Conservation (phyloP, 352 stramenopile species). For the Thraustochytrium striatum region DNA sequence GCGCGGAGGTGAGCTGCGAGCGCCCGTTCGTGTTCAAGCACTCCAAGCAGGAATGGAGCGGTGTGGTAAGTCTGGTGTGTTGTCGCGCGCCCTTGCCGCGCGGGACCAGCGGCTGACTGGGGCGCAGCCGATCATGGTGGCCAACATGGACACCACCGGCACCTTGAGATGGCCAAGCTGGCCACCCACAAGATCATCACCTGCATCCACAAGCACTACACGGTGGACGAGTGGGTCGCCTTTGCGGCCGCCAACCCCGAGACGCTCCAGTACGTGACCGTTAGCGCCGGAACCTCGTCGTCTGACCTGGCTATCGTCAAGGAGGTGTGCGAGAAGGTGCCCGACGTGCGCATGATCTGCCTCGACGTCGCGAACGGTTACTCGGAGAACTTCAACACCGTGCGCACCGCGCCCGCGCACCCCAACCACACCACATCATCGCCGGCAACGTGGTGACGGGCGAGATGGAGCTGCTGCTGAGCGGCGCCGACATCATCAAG, state of each 20-base stretch:
- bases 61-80: constrained; percentile 21
- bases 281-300: constrained; percentile 68
- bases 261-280: constrained; percentile 67
- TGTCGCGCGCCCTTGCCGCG: constrained; percentile 48
- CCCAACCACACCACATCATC: constrained; percentile 72
- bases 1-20: constrained; percentile 70
- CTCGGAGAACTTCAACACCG: constrained; percentile 51
- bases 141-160: constrained; percentile 85
- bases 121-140: constrained; percentile 79
- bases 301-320: constrained; percentile 69
- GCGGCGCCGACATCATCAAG: constrained; percentile 85
- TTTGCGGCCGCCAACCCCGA: constrained; percentile 63
- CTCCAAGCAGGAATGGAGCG: constrained; percentile 45
- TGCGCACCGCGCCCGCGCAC: constrained; percentile 61
- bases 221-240: constrained; percentile 58
- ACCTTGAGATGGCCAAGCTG: constrained; percentile 77
- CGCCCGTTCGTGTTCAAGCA: constrained; percentile 54
- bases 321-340: constrained; percentile 63
- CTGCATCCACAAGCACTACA: constrained; percentile 84
- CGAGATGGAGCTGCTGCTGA: constrained; percentile 84
- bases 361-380: constrained; percentile 78
- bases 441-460: constrained; percentile 84
- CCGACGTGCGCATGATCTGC: constrained; percentile 73
- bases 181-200: constrained; percentile 74
- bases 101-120: too few relatives aligned